Evolutionary conservation across 1,284 basidiomycete species (phyloP).

Genomic region (Coniophora puteana): DNA sequence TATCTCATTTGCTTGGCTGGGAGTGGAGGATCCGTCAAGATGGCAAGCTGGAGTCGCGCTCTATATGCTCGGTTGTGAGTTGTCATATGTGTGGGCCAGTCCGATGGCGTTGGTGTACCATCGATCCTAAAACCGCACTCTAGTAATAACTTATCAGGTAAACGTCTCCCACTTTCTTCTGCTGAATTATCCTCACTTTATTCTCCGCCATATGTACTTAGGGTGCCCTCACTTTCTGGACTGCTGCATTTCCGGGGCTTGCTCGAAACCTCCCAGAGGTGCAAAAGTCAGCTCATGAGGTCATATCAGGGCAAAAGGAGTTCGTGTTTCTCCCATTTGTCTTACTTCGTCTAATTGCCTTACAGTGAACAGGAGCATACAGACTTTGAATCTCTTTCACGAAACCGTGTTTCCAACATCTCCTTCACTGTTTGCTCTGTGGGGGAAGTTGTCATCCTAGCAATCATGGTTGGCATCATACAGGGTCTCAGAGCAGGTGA

Average conservation of each 20-base stretch:
- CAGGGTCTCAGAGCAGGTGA: constrained; percentile 61
- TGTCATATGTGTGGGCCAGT: not conserved
- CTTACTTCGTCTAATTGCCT: constrained; percentile 5
- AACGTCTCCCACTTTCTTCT: constrained; percentile 1
- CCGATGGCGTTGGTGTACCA: not conserved
- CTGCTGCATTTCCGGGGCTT: constrained; percentile 79
- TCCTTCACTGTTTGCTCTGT: constrained; percentile 72
- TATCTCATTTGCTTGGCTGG: constrained; percentile 76
- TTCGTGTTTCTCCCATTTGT: constrained; percentile 20
- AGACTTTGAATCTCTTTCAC: constrained; percentile 58
- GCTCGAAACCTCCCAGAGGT: constrained; percentile 73
- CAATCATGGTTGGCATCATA: constrained; percentile 75
- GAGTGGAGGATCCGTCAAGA: constrained; percentile 57
- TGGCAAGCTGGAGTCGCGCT: constrained; percentile 71
- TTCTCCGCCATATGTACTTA: constrained; percentile 17
- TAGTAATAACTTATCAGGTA: constrained; percentile 78
- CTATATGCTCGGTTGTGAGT: constrained; percentile 74
- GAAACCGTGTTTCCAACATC: constrained; percentile 78
- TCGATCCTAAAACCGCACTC: not conserved
- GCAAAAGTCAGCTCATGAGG: constrained; percentile 41
- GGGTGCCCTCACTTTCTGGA: constrained; percentile 80
- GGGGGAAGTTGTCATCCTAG: constrained; percentile 71
- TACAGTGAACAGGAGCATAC: constrained; percentile 55
- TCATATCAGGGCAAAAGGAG: constrained; percentile 42
- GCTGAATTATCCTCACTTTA: not conserved